Conservation (phyloP, 2,329 filamentous ascomycete species). For the Fusarium newnesense region DNA sequence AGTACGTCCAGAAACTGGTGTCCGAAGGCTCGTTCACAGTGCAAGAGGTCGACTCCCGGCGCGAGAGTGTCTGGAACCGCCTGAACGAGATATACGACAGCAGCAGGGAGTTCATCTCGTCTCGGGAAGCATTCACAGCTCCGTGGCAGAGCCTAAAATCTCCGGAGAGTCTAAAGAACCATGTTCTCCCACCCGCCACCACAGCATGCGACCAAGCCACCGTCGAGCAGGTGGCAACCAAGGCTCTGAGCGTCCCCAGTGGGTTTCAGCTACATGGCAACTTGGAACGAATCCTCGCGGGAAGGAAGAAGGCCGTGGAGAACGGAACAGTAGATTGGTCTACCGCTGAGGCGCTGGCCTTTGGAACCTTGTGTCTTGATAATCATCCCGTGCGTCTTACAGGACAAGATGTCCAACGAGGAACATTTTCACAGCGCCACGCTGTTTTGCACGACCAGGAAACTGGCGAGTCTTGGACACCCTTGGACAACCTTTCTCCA, state of each 20-base stretch:
- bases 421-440: constrained; percentile 98
- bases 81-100: constrained; percentile 95
- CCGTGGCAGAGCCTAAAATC: constrained; percentile 87
- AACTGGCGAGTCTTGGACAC: constrained; percentile 89
- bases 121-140: constrained; percentile 76
- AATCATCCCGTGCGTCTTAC: constrained; percentile 96
- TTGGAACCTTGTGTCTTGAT: constrained; percentile 88
- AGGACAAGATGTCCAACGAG: constrained; percentile 98
- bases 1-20: constrained; percentile 89
- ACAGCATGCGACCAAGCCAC: constrained; percentile 80
- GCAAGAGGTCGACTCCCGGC: constrained; percentile 97
- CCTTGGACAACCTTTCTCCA: constrained; percentile 84
- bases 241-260: constrained; percentile 80
- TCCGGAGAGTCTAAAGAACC: constrained; percentile 75
- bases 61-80: constrained; percentile 99
- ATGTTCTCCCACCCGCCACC: constrained; percentile 75
- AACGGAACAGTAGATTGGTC: constrained; percentile 97
- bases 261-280: constrained; percentile 91
- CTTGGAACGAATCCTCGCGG: constrained; percentile 90
- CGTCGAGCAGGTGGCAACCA: constrained; percentile 81
- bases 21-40: constrained; percentile 94
- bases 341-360: constrained; percentile 93
- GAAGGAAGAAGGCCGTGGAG: constrained; percentile 86
- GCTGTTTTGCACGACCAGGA: constrained; percentile 96
- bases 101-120: constrained; percentile 68